Evolutionary conservation across 2,329 filamentous ascomycete genomes (phyloP).

Genomic region (Pseudofabraea citricarpa): DNA sequence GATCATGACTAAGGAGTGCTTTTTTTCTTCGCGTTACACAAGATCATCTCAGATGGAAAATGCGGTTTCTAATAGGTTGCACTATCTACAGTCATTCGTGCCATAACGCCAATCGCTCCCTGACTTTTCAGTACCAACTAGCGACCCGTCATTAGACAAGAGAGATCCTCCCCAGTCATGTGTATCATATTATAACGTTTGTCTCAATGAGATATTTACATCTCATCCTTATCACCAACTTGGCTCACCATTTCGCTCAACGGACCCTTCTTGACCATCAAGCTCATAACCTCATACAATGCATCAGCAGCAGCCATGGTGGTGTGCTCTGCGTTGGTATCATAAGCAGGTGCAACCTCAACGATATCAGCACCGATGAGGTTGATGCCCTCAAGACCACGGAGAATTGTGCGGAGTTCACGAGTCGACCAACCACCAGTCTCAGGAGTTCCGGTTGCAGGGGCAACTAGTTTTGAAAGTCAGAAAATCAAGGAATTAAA

Average conservation of each 20-base stretch:
- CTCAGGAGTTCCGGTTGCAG: slow-evolving; percentile 71
- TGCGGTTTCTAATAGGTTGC: too few relatives aligned
- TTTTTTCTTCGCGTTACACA: too few relatives aligned
- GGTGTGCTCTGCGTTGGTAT: slow-evolving; percentile 67
- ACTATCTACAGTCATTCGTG: too few relatives aligned
- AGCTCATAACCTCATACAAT: slow-evolving; percentile 72
- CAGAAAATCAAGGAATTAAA: too few relatives aligned
- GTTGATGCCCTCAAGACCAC: slow-evolving; percentile 65
- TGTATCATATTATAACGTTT: too few relatives aligned
- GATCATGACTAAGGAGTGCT: too few relatives aligned
- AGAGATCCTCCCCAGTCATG: too few relatives aligned
- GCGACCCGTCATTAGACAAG: too few relatives aligned
- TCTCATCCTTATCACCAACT: slow-evolving; percentile 16
- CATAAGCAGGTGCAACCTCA: slow-evolving; percentile 68
- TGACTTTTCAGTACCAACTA: too few relatives aligned
- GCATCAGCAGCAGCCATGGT: slow-evolving; percentile 70
- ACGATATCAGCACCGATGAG: slow-evolving; percentile 68
- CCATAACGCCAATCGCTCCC: too few relatives aligned
- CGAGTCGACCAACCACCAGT: slow-evolving; percentile 72
- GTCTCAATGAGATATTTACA: too few relatives aligned
- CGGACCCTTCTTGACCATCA: slow-evolving; percentile 78
- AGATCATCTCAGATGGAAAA: too few relatives aligned
- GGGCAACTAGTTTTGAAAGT: slow-evolving; percentile 46
- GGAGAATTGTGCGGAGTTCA: slow-evolving; percentile 66
- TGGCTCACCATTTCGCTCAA: slow-evolving; percentile 44